Conservation (phyloP, 768 basidiomycete genomes). For the Russula emetica region DNA sequence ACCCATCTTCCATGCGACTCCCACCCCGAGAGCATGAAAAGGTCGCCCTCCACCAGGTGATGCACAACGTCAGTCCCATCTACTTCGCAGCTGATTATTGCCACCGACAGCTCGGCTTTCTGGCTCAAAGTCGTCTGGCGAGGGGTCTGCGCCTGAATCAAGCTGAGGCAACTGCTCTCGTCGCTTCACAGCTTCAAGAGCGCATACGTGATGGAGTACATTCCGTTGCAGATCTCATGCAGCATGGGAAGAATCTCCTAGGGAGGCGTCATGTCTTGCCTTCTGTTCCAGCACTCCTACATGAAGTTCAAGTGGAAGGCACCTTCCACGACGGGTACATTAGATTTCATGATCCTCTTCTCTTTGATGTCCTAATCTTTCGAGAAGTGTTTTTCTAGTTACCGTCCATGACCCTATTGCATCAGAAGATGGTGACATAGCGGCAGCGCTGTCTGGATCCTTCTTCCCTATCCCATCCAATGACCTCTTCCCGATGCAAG, state of each 20-base stretch:
- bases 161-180: constrained; percentile 84
- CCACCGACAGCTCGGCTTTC: constrained; percentile 62
- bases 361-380: constrained; percentile 22
- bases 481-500: constrained; percentile 56
- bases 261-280: constrained; percentile 88
- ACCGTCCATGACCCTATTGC: constrained; percentile 95
- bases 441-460: constrained; percentile 88
- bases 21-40: constrained; percentile 74
- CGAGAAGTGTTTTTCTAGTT: constrained; percentile 80
- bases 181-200: constrained; percentile 90
- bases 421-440: constrained; percentile 71
- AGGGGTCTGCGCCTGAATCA: constrained; percentile 86
- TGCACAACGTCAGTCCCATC: constrained; percentile 30
- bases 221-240: constrained; percentile 89
- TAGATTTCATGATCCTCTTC: not conserved
- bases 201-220: constrained; percentile 86
- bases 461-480: constrained; percentile 79
- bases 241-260: constrained; percentile 81
- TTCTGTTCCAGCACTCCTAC: constrained; percentile 66
- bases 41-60: constrained; percentile 63
- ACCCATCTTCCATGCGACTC: constrained; percentile 51
- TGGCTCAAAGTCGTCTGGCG: constrained; percentile 93
- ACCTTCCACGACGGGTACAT: constrained; percentile 82
- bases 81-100: constrained; percentile 6
- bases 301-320: constrained; percentile 92